A percentile compares a stretch with the other conserved stretches of the same genome.
These are phyloP conservation scores for Microbotryum silenes-acaulis DNA, from an alignment of 1,284 basidiomycete genomes.

Conservation along the genomic window DNA sequence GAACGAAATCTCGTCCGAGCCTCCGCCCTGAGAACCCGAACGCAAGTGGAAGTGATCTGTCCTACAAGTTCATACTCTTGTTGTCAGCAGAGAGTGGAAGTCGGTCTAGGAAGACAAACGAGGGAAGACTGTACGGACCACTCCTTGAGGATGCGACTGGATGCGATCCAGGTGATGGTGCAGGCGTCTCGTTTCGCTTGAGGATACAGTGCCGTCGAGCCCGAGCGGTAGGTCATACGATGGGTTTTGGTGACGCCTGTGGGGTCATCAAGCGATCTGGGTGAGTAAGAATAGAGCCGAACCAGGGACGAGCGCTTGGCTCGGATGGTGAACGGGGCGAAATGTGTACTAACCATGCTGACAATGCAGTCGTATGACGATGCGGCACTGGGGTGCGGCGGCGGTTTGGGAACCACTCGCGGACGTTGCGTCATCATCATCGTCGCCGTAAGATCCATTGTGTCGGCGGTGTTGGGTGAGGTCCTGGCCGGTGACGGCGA, in stretches of 20 bases:
- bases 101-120: not conserved
- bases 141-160: constrained; percentile 23
- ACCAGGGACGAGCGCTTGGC: not conserved
- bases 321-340: not conserved
- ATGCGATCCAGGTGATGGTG: constrained; percentile 19
- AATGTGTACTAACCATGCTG: constrained; percentile 19
- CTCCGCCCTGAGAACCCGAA: not conserved
- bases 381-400: constrained; percentile 17
- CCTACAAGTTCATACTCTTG: constrained; percentile 1
- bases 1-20: constrained; percentile 30
- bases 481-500: constrained; percentile 15
- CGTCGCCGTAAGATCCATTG: not conserved
- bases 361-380: constrained; percentile 26
- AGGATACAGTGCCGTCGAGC: constrained; percentile 15
- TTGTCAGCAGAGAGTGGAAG: not conserved
- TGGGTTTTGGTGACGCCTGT: constrained; percentile 31
- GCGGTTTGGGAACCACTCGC: not conserved
- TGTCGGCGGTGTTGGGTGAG: not conserved
- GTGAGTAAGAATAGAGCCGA: not conserved
- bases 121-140: constrained; percentile 2
- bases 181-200: constrained; percentile 12
- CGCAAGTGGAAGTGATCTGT: constrained; percentile 29
- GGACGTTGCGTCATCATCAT: constrained; percentile 6
- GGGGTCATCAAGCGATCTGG: not conserved
- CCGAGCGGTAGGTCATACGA: constrained; percentile 20